Base-by-base conservation (phyloP, 371 early-diverging fungal genomes). In the Rhizopus delemar region DNA sequence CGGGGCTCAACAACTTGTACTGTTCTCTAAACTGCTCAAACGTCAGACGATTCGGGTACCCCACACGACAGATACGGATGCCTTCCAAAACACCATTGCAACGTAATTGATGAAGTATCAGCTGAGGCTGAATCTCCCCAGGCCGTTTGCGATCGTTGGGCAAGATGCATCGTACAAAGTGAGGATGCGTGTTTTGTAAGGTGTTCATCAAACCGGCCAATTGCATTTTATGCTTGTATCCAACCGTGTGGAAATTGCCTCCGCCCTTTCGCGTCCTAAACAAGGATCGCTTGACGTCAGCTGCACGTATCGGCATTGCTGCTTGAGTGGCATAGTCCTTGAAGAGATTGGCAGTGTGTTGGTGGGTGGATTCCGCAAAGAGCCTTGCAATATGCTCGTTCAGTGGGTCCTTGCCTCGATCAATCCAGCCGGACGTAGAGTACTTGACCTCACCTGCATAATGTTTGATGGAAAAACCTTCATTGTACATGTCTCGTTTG, bases 81-180 rank as follows among this genome's bases (percentile, higher is more conserved):
- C 99, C 99, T 77, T 99, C 99, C 36, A 99, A 81, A 4, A 99
- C 99, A 82, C 99, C 99, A 75, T 99, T 99, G 81, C 99, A 99
- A 11, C 96, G 83, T 35, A 99, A 77, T 71, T 99, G 99, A 53
- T 98, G 94, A 5, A 99, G 80, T 0, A 99, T 97, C 34, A 96
- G 76, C 8, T 83, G 84, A n/a, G 89, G 82, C 57, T 96, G 79
- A 46, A 99, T 84, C 56, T 86, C 87, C 6, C 91, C 92, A 0
- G 95, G 80, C 39, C 83, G 86, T 76, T 99, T 99, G 39, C 94
- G 91, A 29, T 90, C 78, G 73, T 99, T 99, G 13, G 99, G 99
- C 41, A 99, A 75, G 57, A 99, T 99, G 83, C 99, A 99, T 39
- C 99, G 93, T n/a, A 99, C 99, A 86, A 99, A 99, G 77, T 99